Base-by-base conservation (phyloP, 148 eudicot genomes). In the Diospyros kaki region DNA sequence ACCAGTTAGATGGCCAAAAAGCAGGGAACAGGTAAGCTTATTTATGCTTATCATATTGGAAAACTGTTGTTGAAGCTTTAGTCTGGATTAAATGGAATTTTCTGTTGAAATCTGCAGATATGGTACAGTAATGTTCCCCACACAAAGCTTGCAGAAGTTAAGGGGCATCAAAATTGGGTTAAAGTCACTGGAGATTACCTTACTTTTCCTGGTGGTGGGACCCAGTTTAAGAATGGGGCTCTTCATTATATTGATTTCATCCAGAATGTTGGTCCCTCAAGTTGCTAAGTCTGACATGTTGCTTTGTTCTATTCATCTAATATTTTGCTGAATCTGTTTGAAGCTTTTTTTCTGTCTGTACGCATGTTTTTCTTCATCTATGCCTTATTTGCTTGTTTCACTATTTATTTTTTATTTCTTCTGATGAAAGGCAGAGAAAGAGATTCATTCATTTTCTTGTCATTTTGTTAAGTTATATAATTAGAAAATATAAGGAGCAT, bases 131-230 rank as follows among this genome's bases (percentile, higher is more conserved):
- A 89, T 71, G 90, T 89, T 45, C 93, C 93, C 62, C 93, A 87
- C 73, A 80, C 85, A 72, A 83, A 83, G 84, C 90, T 89, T 70
- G 93, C 86, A 52, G 75, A 85, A 68, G 82, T 87, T 40, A 89
- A 89, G 78, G 93, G 93, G 63, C 93, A 89, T 80, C 93, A 89
- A 73, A 89, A 89, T 75, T 89, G 93, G 93, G 93, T 89, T 48
- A 82, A 87, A 74, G 87, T 79, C 75, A 75, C 75, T 46, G 93
- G 93, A 14, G 90, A 89, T 58, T 81, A 83, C 67, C 88, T 89
- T 62, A 89, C 84, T 8, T 89, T 89, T 68, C 93, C 93, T 67
- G 93, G 93, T 50, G 93, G 93, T 43, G 93, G 93, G 62, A 89
- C 93, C 54, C 93, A 89, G 62, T 89, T 89, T 68, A 83, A 76